Evolutionary conservation across 2,329 filamentous ascomycete genomes (phyloP), one percentile per base, ranked within the genome.

Genomic region (Mycosphaerelloides madeirae): DNA sequence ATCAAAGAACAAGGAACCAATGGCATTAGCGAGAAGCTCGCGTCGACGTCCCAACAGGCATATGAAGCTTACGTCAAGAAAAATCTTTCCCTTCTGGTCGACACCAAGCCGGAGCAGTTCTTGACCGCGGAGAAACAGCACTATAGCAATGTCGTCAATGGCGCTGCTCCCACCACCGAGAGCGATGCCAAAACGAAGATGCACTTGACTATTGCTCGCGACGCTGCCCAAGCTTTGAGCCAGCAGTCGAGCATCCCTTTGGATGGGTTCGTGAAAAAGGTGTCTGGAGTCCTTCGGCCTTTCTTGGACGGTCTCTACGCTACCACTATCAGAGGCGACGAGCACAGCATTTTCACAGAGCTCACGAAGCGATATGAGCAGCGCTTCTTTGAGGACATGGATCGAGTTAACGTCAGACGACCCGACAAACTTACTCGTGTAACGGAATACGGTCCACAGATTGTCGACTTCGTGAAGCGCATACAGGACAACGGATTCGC

Each of bases 391-490:
- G 81, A 85, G 45, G 91, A 97, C 59, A 90, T 97, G 84, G 77
- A 81, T 49, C 81, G 82, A 6, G 72, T 97, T 39, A 97, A 97
- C 59, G 87, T 95, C 9, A 73, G 91, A 31, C 76, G 83, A 16
- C 89, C 91, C 0, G 85, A 94, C 58, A 78, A 85, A 28, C 72
- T 95, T 19, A 95, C 89, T 0, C 76, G 90, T 44, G 91, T 96
- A n/a, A 95, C 89, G 1, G 88, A 95, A 59, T 96, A 93, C 57
- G 85, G 91, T 3, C 82, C 83, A 0, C 83, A 95, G 60, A 96
- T 97, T 60, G 87, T 86, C 35, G 72, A 78, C 8, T 96, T 95
- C 52, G 87, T 96, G 0, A 79, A 91, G 59, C 81, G 78, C 53
- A 87, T 95, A 44, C 80, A 94, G 16, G 72, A 84, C 40, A 95